phyloP scores from a whole-genome alignment of 257 asterid genomes.

The Ballota nigra region DNA sequence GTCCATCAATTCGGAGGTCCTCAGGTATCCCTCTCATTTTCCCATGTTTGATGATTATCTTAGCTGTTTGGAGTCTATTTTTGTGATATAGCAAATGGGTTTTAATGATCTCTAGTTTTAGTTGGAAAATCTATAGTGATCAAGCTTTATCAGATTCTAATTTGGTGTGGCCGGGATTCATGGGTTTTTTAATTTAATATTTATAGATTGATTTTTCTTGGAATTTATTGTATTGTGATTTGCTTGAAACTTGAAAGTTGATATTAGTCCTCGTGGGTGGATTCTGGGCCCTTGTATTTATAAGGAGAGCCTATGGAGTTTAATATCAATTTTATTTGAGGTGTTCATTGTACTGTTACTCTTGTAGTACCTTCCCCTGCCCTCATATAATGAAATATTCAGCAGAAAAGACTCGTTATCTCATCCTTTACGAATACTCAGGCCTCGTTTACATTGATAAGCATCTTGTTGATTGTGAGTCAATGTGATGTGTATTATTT shows the following conservation, averaged over 20 bases:
- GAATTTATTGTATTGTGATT: too few species aligned
- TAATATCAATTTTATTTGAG: too few species aligned
- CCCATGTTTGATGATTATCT: background rate
- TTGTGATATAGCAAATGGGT: background rate
- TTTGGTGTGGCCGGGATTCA: too few species aligned
- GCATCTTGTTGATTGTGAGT: too few species aligned
- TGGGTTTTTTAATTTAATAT: too few species aligned
- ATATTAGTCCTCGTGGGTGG: too few species aligned
- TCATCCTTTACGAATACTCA: background rate
- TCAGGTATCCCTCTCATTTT: slow-evolving; percentile 12
- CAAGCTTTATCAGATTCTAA: background rate
- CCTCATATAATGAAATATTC: background rate
- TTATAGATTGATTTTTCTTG: too few species aligned
- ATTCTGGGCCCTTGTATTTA: too few species aligned
- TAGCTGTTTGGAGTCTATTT: background rate
- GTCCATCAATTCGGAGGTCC: slow-evolving; percentile 65
- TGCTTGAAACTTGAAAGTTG: background rate
- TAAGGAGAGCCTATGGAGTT: too few species aligned
- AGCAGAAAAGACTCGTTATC: background rate
- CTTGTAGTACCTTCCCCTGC: background rate
- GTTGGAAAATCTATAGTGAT: slow-evolving; percentile 2
- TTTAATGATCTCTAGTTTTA: slow-evolving; percentile 5
- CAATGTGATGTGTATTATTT: too few species aligned
- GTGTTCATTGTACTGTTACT: too few species aligned
- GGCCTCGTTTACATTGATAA: background rate